phyloP scores from a whole-genome alignment of 1,139 yeast genomes.

The Groenewaldozyma auringiensis region DNA sequence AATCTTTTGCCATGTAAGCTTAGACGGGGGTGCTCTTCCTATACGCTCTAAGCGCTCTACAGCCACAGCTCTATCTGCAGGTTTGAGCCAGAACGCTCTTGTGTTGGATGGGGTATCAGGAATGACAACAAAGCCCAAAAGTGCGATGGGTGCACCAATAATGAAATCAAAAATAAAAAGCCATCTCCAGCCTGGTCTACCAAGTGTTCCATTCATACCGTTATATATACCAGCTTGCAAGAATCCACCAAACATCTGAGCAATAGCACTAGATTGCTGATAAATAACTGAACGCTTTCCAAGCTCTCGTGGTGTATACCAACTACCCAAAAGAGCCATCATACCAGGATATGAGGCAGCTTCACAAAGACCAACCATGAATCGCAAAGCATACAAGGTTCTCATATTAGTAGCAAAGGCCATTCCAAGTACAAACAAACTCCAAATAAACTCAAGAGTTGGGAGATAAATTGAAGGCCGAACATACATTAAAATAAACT shows the following conservation, averaged over 20 bases:
- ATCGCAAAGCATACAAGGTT: slow-evolving; percentile 49
- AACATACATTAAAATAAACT: slow-evolving; percentile 31
- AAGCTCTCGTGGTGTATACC: slow-evolving; percentile 53
- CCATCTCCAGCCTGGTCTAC: slow-evolving; percentile 65
- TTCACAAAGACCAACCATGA: slow-evolving; percentile 54
- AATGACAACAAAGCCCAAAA: slow-evolving; percentile 51
- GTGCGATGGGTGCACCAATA: slow-evolving; percentile 47
- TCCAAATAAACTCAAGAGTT: slow-evolving; percentile 54
- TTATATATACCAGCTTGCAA: slow-evolving; percentile 45
- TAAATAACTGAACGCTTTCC: slow-evolving; percentile 50
- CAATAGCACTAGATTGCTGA: slow-evolving; percentile 22
- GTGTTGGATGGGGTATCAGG: slow-evolving; percentile 56
- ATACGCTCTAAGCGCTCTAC: slow-evolving; percentile 1
- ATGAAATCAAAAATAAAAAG: slow-evolving; percentile 52
- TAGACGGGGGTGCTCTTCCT: background rate
- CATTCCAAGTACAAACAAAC: slow-evolving; percentile 50
- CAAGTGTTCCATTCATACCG: slow-evolving; percentile 40
- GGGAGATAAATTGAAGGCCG: slow-evolving; percentile 51
- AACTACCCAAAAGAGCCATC: slow-evolving; percentile 52
- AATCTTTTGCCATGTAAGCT: slow-evolving; percentile 1
- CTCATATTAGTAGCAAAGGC: slow-evolving; percentile 41
- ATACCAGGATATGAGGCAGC: slow-evolving; percentile 52
- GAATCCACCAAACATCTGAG: slow-evolving; percentile 35
- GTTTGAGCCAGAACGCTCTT: slow-evolving; percentile 7
- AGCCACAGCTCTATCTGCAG: slow-evolving; percentile 6